These are phyloP conservation scores for Annulohypoxylon stygium DNA, from an alignment of 495 filamentous ascomycete genomes.

Conservation along the genomic window DNA sequence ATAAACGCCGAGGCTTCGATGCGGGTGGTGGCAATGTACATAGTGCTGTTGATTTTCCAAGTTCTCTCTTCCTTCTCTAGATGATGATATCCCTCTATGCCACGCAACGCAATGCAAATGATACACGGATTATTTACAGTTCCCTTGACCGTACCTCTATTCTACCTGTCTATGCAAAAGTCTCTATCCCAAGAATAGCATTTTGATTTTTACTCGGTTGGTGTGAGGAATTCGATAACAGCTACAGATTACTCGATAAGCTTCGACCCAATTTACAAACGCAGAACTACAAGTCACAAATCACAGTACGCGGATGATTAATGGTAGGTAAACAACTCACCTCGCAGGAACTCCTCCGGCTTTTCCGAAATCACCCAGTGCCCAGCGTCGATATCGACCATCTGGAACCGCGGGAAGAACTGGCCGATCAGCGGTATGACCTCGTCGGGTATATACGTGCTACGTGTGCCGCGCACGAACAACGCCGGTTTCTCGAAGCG, in stretches of 20 bases:
- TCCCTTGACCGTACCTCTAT: not conserved
- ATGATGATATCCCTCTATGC: conserved; percentile 46
- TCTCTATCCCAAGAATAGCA: not conserved
- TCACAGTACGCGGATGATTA: not conserved
- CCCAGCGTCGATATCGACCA: conserved; percentile 87
- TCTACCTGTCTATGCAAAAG: not conserved
- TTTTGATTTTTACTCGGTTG: conserved; percentile 61
- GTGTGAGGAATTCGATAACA: conserved; percentile 72
- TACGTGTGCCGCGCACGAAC: conserved; percentile 85
- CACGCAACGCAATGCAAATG: conserved; percentile 7
- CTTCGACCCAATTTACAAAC: not conserved
- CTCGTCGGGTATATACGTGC: conserved; percentile 88
- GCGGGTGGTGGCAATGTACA: conserved; percentile 31
- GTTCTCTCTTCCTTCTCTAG: conserved; percentile 29
- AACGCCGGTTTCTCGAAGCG: conserved; percentile 82
- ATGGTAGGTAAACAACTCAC: conserved; percentile 57
- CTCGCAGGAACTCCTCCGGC: conserved; percentile 85
- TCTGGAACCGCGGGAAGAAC: conserved; percentile 87
- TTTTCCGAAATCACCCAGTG: conserved; percentile 97
- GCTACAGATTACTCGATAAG: conserved; percentile 55
- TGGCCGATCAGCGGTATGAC: conserved; percentile 85
- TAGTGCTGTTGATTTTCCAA: conserved; percentile 14
- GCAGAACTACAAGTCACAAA: not conserved
- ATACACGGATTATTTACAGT: conserved; percentile 5
- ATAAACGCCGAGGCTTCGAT: conserved; percentile 33